Evolutionary conservation across 352 stramenopile genomes (phyloP).

Genomic region (Sclerospora graminicola): DNA sequence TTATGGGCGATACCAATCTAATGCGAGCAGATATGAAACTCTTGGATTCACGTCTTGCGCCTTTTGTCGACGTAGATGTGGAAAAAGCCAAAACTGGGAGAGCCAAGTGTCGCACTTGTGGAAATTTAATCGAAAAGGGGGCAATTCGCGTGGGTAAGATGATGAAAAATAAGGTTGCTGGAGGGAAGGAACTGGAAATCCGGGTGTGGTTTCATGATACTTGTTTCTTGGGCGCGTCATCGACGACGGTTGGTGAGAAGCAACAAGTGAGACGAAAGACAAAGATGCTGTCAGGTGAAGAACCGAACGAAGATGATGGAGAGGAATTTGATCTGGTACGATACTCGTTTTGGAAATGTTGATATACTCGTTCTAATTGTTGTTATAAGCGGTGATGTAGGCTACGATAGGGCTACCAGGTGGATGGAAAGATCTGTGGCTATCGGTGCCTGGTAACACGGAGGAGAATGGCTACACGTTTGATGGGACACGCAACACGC

Average conservation of each 20-base stretch:
- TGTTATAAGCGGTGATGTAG: constrained; percentile 2
- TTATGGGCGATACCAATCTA: constrained; percentile 76
- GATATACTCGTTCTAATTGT: not conserved
- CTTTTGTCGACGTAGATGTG: constrained; percentile 32
- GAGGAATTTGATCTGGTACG: constrained; percentile 17
- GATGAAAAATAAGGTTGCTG: constrained; percentile 31
- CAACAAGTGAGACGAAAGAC: constrained; percentile 16
- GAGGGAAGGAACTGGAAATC: constrained; percentile 35
- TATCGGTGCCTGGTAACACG: constrained; percentile 49
- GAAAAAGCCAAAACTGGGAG: constrained; percentile 40
- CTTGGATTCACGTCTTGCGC: constrained; percentile 27
- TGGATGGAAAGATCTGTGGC: constrained; percentile 63
- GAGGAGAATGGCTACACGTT: constrained; percentile 73
- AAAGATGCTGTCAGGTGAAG: constrained; percentile 5
- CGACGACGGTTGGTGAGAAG: constrained; percentile 32
- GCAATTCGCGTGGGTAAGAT: constrained; percentile 43
- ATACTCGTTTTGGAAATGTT: not conserved
- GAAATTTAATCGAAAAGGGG: constrained; percentile 32
- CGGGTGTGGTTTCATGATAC: constrained; percentile 45
- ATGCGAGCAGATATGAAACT: constrained; percentile 47
- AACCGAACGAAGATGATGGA: not conserved
- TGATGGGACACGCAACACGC: constrained; percentile 43
- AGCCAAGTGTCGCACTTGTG: constrained; percentile 48
- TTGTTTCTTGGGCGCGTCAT: constrained; percentile 31
- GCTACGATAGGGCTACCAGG: constrained; percentile 38